These are phyloP conservation scores for Rhodotorula taiwanensis DNA, from an alignment of 768 basidiomycete genomes.

Conservation along the genomic window DNA sequence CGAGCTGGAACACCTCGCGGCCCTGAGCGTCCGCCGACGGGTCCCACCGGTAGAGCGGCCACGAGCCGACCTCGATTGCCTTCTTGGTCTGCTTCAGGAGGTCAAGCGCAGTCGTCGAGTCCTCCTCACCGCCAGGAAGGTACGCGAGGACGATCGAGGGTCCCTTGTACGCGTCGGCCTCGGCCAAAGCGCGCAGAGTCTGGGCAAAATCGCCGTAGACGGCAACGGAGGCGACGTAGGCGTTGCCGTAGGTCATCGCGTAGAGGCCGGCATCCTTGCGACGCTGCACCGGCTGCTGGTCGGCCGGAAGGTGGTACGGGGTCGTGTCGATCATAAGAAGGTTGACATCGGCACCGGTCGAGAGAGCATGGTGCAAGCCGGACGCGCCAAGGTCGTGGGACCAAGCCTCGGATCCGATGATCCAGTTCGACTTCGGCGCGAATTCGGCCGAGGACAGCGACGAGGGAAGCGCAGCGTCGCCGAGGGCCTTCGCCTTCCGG, in stretches of 20 bases:
- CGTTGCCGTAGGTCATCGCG: constrained; percentile 96
- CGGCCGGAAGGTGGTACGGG: constrained; percentile 64
- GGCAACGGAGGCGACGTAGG: constrained; percentile 90
- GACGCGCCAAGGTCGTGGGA: constrained; percentile 93
- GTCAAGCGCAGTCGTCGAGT: constrained; percentile 70
- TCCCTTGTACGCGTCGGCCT: constrained; percentile 82
- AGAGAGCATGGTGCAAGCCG: constrained; percentile 87
- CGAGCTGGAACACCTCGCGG: constrained; percentile 80
- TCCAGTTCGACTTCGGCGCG: constrained; percentile 74
- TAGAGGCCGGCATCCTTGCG: constrained; percentile 97
- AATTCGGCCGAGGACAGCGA: constrained; percentile 58
- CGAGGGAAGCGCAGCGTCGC: constrained; percentile 46
- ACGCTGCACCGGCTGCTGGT: constrained; percentile 64
- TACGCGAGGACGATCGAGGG: constrained; percentile 90
- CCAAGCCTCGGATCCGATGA: constrained; percentile 97
- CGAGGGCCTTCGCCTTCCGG: constrained; percentile 28
- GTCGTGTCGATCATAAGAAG: constrained; percentile 88
- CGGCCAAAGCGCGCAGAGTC: constrained; percentile 79
- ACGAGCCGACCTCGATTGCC: constrained; percentile 91
- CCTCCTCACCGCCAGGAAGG: constrained; percentile 71
- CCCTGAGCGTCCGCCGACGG: constrained; percentile 64
- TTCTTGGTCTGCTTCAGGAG: constrained; percentile 96
- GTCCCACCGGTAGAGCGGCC: constrained; percentile 98
- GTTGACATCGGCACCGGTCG: constrained; percentile 86
- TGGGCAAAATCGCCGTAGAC: constrained; percentile 94